These are phyloP conservation scores for Diplodia scrobiculata DNA, from an alignment of 2,329 filamentous ascomycete genomes.

Conservation along the genomic window DNA sequence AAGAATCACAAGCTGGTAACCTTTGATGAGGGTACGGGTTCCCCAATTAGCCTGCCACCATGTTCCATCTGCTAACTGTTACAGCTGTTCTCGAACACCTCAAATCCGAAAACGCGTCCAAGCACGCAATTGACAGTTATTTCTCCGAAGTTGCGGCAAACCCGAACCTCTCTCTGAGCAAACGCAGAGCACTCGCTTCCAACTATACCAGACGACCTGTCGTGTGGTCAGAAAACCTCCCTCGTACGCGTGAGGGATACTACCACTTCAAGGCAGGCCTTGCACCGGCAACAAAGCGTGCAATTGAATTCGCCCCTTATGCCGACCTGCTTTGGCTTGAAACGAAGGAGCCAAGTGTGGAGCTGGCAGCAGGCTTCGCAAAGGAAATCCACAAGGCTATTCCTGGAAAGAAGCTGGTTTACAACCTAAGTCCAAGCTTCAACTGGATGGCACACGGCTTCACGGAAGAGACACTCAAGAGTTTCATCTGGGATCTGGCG, in stretches of 20 bases:
- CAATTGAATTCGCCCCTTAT: constrained; percentile 85
- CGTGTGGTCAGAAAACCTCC: constrained; percentile 87
- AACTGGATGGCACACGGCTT: constrained; percentile 99
- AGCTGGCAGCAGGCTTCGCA: constrained; percentile 74
- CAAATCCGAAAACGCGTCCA: constrained; percentile 63
- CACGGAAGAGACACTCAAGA: constrained; percentile 75
- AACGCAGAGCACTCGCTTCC: constrained; percentile 71
- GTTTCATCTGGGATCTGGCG: constrained; percentile 95
- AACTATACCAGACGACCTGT: constrained; percentile 68
- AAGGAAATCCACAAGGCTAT: constrained; percentile 68
- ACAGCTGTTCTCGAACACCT: constrained; percentile 74
- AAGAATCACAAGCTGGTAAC: constrained; percentile 81
- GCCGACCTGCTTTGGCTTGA: constrained; percentile 97
- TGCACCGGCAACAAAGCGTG: constrained; percentile 85
- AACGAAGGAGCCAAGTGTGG: constrained; percentile 83
- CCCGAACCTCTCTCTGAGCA: constrained; percentile 74
- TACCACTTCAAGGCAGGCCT: constrained; percentile 89
- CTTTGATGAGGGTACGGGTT: constrained; percentile 73
- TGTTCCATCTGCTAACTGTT: not conserved
- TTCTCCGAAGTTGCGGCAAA: constrained; percentile 62
- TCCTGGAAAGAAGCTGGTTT: constrained; percentile 87
- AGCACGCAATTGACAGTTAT: constrained; percentile 69
- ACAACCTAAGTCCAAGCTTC: constrained; percentile 95
- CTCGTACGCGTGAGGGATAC: constrained; percentile 88
- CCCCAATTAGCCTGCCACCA: not conserved